Evolutionary conservation across 768 basidiomycete genomes (phyloP).

Genomic region (Russula ochroleuca): DNA sequence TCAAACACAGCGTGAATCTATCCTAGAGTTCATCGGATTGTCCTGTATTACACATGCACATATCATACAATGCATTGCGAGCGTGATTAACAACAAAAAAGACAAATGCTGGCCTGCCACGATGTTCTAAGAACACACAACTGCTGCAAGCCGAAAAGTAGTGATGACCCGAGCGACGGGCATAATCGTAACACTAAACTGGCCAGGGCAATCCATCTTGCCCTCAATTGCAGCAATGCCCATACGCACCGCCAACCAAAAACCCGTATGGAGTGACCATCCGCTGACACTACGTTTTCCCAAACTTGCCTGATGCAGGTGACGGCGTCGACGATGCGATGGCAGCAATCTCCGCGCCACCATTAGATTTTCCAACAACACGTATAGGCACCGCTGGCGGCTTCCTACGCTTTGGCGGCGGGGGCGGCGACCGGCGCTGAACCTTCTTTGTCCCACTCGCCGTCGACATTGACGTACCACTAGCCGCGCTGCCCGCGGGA

Average conservation of each 20-base stretch:
- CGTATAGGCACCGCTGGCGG: constrained; percentile 62
- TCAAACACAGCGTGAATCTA: not conserved
- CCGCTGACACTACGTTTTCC: not conserved
- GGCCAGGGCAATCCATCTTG: not conserved
- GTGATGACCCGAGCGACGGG: no score
- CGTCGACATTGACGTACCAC: not conserved
- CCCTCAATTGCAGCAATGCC: not conserved
- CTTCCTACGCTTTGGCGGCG: constrained; percentile 64
- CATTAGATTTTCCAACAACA: constrained; percentile 38
- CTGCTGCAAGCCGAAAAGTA: not conserved
- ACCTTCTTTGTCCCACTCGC: constrained; percentile 6
- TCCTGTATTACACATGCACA: not conserved
- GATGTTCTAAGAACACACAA: not conserved
- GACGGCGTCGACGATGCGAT: constrained; percentile 43
- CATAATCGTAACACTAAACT: not conserved
- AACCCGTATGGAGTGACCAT: not conserved
- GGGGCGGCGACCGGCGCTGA: constrained; percentile 50
- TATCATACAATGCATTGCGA: not conserved
- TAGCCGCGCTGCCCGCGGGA: constrained; percentile 4
- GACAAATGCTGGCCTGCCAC: not conserved
- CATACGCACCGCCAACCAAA: not conserved
- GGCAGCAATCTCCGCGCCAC: constrained; percentile 56
- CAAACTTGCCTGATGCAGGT: constrained; percentile 17
- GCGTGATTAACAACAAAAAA: not conserved
- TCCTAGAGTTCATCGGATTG: not conserved